These are phyloP conservation scores for Hypoxylon sp. DNA, from an alignment of 2,329 filamentous ascomycete genomes.

Conservation along the genomic window DNA sequence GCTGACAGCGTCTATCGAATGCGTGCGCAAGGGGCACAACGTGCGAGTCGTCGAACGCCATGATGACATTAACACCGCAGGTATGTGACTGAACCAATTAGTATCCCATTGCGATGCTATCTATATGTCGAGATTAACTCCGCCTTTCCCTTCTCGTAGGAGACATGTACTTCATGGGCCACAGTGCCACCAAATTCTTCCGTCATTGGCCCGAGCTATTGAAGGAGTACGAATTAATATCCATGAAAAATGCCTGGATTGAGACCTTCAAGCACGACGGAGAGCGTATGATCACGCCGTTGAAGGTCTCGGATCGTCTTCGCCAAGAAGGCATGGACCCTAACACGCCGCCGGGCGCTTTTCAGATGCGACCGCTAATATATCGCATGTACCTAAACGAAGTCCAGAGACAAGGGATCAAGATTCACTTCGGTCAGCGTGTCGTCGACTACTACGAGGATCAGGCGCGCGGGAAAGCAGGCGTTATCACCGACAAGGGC, in stretches of 20 bases:
- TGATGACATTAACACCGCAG: slow-evolving; percentile 59
- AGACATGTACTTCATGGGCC: slow-evolving; percentile 68
- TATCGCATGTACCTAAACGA: slow-evolving; percentile 64
- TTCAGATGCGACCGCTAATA: slow-evolving; percentile 64
- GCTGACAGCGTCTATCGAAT: slow-evolving; percentile 68
- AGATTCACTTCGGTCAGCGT: slow-evolving; percentile 56
- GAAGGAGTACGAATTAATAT: slow-evolving; percentile 59
- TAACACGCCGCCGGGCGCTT: slow-evolving; percentile 60
- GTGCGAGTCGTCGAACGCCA: slow-evolving; percentile 59
- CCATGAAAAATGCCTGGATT: slow-evolving; percentile 63
- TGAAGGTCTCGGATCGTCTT: slow-evolving; percentile 60
- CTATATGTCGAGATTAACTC: too few species aligned
- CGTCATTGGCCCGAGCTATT: slow-evolving; percentile 63
- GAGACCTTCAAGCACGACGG: slow-evolving; percentile 64
- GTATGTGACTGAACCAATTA: too few species aligned
- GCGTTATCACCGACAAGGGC: slow-evolving; percentile 59
- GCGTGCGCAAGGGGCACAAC: slow-evolving; percentile 65
- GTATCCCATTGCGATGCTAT: too few species aligned
- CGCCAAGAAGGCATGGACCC: slow-evolving; percentile 48
- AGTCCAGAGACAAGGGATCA: slow-evolving; percentile 56
- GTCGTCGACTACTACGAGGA: slow-evolving; percentile 62
- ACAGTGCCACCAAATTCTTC: slow-evolving; percentile 63
- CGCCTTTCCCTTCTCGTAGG: slow-evolving; percentile 48
- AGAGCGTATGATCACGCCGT: slow-evolving; percentile 56
- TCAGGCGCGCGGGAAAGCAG: slow-evolving; percentile 49